Conservation (phyloP, 371 early-diverging fungal genomes). For the Dinochytrium kinnereticum region DNA sequence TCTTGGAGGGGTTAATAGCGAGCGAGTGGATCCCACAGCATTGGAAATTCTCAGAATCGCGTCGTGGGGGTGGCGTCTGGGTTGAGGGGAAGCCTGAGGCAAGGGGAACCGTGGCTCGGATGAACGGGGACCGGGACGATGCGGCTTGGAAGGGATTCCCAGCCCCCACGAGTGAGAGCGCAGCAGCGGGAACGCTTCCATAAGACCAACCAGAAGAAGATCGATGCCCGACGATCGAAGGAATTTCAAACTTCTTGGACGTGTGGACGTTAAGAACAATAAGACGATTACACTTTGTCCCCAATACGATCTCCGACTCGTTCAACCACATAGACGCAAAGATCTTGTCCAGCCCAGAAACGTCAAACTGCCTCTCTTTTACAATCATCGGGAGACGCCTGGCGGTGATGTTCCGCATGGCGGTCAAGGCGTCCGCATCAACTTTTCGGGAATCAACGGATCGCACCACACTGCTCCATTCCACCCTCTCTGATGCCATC, state of each 20-base stretch:
- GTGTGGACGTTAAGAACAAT: constrained; percentile 37
- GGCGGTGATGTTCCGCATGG: background rate
- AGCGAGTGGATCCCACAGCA: constrained; percentile 67
- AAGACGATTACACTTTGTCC: constrained; percentile 67
- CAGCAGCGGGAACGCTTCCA: constrained; percentile 4
- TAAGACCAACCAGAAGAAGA: constrained; percentile 7
- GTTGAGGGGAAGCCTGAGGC: background rate
- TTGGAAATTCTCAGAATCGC: constrained; percentile 2
- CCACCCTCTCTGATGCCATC: too few species aligned
- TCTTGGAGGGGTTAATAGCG: constrained; percentile 64
- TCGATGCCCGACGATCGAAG: constrained; percentile 31
- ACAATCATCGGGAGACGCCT: background rate
- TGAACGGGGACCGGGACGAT: constrained; percentile 4
- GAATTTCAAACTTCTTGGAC: constrained; percentile 35
- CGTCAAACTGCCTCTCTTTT: constrained; percentile 4
- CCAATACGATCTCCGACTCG: constrained; percentile 57
- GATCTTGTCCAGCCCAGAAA: constrained; percentile 59
- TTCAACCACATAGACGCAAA: constrained; percentile 65
- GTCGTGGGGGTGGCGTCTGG: background rate
- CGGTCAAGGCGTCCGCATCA: background rate
- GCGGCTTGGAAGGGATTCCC: background rate
- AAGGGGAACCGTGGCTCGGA: too few species aligned
- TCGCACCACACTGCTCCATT: too few species aligned
- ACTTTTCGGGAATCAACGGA: background rate
- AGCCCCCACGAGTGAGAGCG: too few species aligned